Evolutionary conservation across 2,329 filamentous ascomycete genomes (phyloP), one percentile per base, ranked within the genome.

Genomic region (Ciborinia camelliae): DNA sequence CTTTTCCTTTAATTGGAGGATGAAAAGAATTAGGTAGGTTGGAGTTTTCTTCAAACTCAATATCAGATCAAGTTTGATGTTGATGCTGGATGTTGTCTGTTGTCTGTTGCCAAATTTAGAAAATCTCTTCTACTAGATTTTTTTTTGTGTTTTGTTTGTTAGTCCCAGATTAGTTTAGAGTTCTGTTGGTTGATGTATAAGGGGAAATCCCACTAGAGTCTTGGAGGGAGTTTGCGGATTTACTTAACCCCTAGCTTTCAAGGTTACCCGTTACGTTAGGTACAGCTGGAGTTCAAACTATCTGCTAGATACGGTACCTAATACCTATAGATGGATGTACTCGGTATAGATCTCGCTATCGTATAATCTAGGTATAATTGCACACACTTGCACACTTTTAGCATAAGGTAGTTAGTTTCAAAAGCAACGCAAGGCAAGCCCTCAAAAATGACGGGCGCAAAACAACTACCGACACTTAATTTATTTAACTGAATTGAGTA

Each of bases 391-490:
- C 20, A 45, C 20, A 15, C 39, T n/a, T 55, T 53, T 37, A n/a
- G n/a, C 23, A 26, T 2, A 15, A 7, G n/a, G n/a, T n/a, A n/a
- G n/a, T n/a, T n/a, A n/a, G n/a, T n/a, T n/a, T n/a, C n/a, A n/a
- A n/a, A n/a, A n/a, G n/a, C n/a, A n/a, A n/a, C n/a, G n/a, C n/a
- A n/a, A n/a, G n/a, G n/a, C n/a, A n/a, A n/a, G n/a, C n/a, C 30
- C 5, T 7, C 15, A 51, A 58, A 23, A 8, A 18, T 18, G 15
- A 50, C 20, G 52, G 52, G 52, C 43, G 18, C 35, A 58, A 58
- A 37, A 37, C 26, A 41, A 59, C 43, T 59, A 45, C 45, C 62
- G 45, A 64, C 45, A 43, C 45, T 35, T 51, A 23, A 43, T 37
- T 35, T 51, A 23, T 12, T n/a, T 26, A 43, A n/a, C n/a, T 23